Conservation (phyloP, 306 rosid genomes). For the Pueraria montana region DNA sequence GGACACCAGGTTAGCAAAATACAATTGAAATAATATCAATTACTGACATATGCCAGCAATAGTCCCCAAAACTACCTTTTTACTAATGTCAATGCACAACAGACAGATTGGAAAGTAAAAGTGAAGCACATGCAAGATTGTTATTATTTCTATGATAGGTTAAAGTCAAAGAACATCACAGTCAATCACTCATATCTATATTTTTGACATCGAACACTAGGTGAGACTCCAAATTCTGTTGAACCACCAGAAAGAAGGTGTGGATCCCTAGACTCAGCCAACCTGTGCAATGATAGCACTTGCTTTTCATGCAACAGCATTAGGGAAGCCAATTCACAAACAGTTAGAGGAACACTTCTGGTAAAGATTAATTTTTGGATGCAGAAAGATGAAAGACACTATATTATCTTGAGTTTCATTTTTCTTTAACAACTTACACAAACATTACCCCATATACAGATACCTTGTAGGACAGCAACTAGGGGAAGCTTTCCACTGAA, state of each 20-base stretch:
- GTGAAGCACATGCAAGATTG: slow-evolving; percentile 26
- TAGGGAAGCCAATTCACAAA: slow-evolving; percentile 78
- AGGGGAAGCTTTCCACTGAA: slow-evolving; percentile 95
- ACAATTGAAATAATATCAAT: slow-evolving; percentile 35
- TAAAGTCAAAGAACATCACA: slow-evolving; percentile 29
- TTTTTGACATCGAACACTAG: slow-evolving; percentile 52
- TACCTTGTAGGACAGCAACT: slow-evolving; percentile 94
- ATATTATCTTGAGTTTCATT: slow-evolving; percentile 27
- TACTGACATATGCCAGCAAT: slow-evolving; percentile 16
- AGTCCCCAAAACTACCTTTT: slow-evolving; percentile 25
- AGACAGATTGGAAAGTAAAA: slow-evolving; percentile 30
- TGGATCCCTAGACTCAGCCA: slow-evolving; percentile 59
- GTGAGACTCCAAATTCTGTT: slow-evolving; percentile 81
- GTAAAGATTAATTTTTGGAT: slow-evolving; percentile 57
- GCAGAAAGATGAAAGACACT: slow-evolving; percentile 13
- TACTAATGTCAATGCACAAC: slow-evolving; percentile 33
- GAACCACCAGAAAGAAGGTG: slow-evolving; percentile 79
- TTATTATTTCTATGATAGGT: slow-evolving; percentile 31
- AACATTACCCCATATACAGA: slow-evolving; percentile 54
- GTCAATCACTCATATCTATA: slow-evolving; percentile 32
- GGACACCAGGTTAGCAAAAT: slow-evolving; percentile 86
- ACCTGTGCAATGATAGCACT: slow-evolving; percentile 69
- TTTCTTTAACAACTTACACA: slow-evolving; percentile 37
- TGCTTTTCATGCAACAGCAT: slow-evolving; percentile 81
- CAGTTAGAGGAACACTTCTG: slow-evolving; percentile 88